phyloP scores from a whole-genome alignment of 2,329 filamentous ascomycete genomes.

The Aplosporella prunicola region DNA sequence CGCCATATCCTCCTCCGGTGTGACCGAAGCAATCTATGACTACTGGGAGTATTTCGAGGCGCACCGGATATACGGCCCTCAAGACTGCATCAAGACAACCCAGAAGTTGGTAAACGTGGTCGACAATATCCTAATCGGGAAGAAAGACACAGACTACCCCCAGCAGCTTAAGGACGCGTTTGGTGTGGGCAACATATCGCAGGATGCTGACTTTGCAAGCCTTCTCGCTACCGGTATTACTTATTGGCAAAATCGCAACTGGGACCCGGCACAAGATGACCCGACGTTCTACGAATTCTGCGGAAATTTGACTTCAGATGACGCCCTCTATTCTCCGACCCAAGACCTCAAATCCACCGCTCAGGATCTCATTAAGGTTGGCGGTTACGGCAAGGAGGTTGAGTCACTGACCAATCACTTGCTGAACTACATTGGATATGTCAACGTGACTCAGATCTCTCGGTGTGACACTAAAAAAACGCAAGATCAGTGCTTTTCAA shows the following conservation, averaged over 20 bases:
- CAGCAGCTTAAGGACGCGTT: constrained; percentile 45
- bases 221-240: constrained; percentile 36
- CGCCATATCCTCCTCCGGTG: constrained; percentile 70
- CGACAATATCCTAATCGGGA: constrained; percentile 47
- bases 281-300: constrained; percentile 46
- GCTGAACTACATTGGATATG: constrained; percentile 49
- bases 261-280: constrained; percentile 48
- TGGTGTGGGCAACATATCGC: constrained; percentile 39
- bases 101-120: constrained; percentile 52
- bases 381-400: constrained; percentile 37
- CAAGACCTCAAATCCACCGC: constrained; percentile 31
- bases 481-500: constrained; percentile 45
- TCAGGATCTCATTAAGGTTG: constrained; percentile 36
- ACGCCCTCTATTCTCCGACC: constrained; percentile 35
- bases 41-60: constrained; percentile 60
- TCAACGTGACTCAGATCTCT: constrained; percentile 36
- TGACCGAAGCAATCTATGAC: constrained; percentile 67
- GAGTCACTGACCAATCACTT: constrained; percentile 39
- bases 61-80: constrained; percentile 46
- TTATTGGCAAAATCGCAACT: constrained; percentile 48
- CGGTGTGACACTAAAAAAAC: constrained; percentile 29
- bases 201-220: constrained; percentile 46
- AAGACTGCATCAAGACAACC: constrained; percentile 54
- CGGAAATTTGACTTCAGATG: constrained; percentile 42
- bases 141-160: constrained; percentile 35